Evolutionary conservation across 768 basidiomycete species (phyloP), one percentile per base, ranked within the genome.

Genomic region (Pleurotus eryngii): DNA sequence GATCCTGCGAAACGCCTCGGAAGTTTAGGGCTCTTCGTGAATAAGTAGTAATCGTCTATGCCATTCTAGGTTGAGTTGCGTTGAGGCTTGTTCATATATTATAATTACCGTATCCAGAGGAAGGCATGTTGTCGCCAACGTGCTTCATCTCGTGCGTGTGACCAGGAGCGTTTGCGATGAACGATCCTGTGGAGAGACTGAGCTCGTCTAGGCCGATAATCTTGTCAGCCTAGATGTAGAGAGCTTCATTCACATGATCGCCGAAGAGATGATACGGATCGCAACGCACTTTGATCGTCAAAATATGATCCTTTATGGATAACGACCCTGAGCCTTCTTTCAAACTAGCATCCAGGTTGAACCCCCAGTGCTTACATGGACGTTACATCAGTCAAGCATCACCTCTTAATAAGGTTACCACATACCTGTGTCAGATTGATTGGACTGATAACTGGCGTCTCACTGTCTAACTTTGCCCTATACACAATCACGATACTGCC

Each of bases 381-480:
- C 43, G 55, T 45, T 49, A 40, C 24, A 26, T 48, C 46, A 46
- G 57, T 17, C 12, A n/a, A 22, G 22, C 38, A 58, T 26, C 46
- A 55, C 45, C 58, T 43, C n/a, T 18, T 2, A 8, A 3, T 9
- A 6, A 2, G 27, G 56, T 55, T 24, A 24, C 26, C 2, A 59
- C 77, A 38, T 62, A 87, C 87, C 80, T 90, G 88, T 5, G 89
- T 89, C 12, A 90, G 68, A 65, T 92, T 92, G 49, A 90, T 74
- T 0, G 89, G 88, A 3, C 88, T 90, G 4, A 90, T 85, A 22
- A 62, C 63, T 59, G 75, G 76, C 8, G 68, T 69, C 27, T 71
- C 73, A 43, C 40, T 30, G 27, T 82, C 79, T n/a, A 90, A 69
- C 66, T 81, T 86, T 4, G 87, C 87, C 22, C 89, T 78, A 65